Evolutionary conservation across 768 basidiomycete species (phyloP), one percentile per base, ranked within the genome.

Genomic region (Mycena metata): DNA sequence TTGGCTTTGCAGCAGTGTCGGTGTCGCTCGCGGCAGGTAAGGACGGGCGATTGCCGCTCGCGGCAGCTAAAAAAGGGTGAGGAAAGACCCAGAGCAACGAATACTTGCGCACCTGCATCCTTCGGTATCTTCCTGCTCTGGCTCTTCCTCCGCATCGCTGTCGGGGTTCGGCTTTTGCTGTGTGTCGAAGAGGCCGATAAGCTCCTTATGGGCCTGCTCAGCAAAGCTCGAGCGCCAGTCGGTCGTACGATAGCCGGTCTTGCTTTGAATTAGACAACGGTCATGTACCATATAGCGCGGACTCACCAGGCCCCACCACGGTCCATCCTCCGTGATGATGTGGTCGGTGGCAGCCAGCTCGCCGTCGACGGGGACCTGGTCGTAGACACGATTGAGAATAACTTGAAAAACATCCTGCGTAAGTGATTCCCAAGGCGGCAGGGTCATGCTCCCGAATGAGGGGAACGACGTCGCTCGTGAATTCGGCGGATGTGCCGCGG

Each of bases 401-500:
- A 2, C 33, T 49, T 61, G 47, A 21, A 49, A 26, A 21, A 36
- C 47, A 17, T 13, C 35, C 15, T 50, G 23, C 12, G 60, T 50
- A 35, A 61, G 24, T 23, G 9, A 11, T 3, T 15, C 46, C 60
- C 60, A 61, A 8, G 60, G 60, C 21, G 24, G 23, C 10, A n/a
- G 9, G 5, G 47, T 42, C 36, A 8, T 23, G 47, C 49, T 61
- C 36, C 35, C 60, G 60, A n/a, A 39, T 39, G 9, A 61, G 45
- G 17, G 60, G 60, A 23, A 50, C 35, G 47, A 61, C 60, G 15
- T 61, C 36, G 35, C 26, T 30, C 13, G 60, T 61, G 39, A 61
- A 61, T 23, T 51, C n/a, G 21, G 24, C 23, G 39, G 35, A 10
- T 16, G 60, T 61, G 35, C 45, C 45, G 21, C 4, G 12, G 13